These are phyloP conservation scores for Wallacemonas collosoma DNA, from an alignment of 208 protist species.

Conservation along the genomic window DNA sequence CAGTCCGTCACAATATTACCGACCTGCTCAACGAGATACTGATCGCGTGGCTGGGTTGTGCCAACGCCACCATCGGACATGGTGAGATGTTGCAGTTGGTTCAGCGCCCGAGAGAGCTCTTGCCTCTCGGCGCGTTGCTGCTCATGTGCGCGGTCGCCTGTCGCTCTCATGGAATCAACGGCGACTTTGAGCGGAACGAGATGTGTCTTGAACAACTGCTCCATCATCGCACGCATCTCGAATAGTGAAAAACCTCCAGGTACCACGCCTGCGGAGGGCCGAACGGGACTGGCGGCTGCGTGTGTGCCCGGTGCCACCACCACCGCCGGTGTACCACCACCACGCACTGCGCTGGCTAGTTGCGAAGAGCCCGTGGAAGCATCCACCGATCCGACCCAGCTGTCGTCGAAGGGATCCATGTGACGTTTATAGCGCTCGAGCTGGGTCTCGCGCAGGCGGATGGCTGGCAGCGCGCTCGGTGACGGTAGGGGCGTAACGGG, in stretches of 20 bases:
- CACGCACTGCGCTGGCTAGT: neutral
- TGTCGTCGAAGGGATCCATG: conserved; percentile 17
- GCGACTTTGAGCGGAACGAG: conserved; percentile 27
- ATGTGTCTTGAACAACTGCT: conserved; percentile 22
- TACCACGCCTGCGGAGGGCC: neutral
- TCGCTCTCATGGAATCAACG: conserved; percentile 29
- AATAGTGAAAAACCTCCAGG: conserved; percentile 1
- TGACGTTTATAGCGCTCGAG: conserved; percentile 15
- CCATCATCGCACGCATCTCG: conserved; percentile 18
- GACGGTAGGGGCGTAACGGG: conserved; percentile 11
- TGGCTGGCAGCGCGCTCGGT: conserved; percentile 6
- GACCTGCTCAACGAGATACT: conserved; percentile 29
- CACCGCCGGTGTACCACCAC: neutral
- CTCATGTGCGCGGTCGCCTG: conserved; percentile 17
- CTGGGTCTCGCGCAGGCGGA: conserved; percentile 12
- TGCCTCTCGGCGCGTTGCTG: neutral
- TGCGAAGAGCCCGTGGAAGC: neutral
- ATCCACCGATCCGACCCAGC: neutral
- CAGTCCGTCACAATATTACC: conserved; percentile 26
- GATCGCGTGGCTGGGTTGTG: neutral
- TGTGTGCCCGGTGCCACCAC: neutral
- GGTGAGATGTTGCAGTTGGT: neutral
- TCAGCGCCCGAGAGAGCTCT: neutral
- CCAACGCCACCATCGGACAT: neutral
- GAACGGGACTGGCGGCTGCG: neutral